Evolutionary conservation across 495 filamentous ascomycete genomes (phyloP), one percentile per base, ranked within the genome.

Genomic region (Penicillium crystallinum): DNA sequence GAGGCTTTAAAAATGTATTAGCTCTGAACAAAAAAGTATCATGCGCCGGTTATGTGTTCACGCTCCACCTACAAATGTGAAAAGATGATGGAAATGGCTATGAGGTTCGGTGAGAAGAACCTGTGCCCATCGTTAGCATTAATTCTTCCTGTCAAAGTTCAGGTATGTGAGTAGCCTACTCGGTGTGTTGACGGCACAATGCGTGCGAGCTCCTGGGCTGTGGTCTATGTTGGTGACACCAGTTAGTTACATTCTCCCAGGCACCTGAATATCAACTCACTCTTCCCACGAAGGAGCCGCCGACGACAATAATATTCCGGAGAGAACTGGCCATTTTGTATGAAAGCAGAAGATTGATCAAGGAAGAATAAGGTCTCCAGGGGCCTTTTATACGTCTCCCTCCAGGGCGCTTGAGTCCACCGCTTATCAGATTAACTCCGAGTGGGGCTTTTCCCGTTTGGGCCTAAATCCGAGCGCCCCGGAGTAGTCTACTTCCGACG

Each of bases 41-140:
- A n/a, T n/a, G n/a, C n/a, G 33, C 21, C 3, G 33, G 19, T 4
- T 6, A 27, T 38, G 6, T 29, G 21, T 21, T 22, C 2, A 21
- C 25, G 5, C 12, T 3, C 23, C 17, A 46, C 72, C 64, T 69
- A 79, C 76, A 53, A 80, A 80, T 25, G 74, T 72, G 46, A 80
- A 80, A 1, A 80, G 58, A 52, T 80, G 77, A 52, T 80, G 75
- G 53, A 79, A 80, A 46, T 80, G 77, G 22, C 72, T 79, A 53
- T 80, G 77, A 0, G 73, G 66, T 49, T 80, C 77, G 21, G 76
- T 65, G 8, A 80, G 55, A 27, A 80, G 66, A 6, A 80, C 65
- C 73, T 78, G 50, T 15, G 34, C 12, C 12, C n/a, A 38, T 0
- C 12, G 46, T 55, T 17, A 51, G 17, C 23, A 17, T 42, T 6